Conservation (phyloP, 1,284 basidiomycete genomes). For the Microbotryum lychnidis-dioicae region DNA sequence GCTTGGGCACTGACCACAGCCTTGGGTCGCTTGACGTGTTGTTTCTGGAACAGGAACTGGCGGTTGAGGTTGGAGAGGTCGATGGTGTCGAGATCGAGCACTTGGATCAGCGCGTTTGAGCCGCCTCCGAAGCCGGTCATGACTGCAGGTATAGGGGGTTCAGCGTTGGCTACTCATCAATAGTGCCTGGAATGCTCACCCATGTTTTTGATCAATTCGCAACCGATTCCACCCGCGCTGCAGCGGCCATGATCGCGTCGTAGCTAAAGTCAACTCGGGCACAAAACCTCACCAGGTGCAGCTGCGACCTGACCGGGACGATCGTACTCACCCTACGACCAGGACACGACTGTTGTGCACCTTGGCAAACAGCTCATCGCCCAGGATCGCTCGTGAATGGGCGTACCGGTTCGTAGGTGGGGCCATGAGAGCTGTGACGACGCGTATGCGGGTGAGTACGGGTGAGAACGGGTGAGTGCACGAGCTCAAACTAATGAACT, state of each 20-base stretch:
- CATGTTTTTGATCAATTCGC: constrained; percentile 94
- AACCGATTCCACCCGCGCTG: constrained; percentile 58
- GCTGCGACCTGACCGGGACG: not conserved
- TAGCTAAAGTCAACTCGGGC: not conserved
- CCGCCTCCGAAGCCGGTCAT: constrained; percentile 30
- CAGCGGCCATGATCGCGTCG: not conserved
- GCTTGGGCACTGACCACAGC: constrained; percentile 53
- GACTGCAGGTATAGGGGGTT: constrained; percentile 42
- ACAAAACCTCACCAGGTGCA: not conserved
- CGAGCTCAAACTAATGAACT: too few species aligned
- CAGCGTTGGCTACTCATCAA: too few species aligned
- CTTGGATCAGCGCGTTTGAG: constrained; percentile 11
- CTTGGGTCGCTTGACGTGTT: constrained; percentile 95
- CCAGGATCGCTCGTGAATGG: constrained; percentile 28
- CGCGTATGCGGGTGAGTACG: too few species aligned
- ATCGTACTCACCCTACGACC: constrained; percentile 30
- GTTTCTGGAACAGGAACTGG: constrained; percentile 95
- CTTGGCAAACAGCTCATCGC: constrained; percentile 26
- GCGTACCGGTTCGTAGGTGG: constrained; percentile 19
- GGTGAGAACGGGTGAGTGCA: too few species aligned
- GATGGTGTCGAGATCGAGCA: constrained; percentile 92
- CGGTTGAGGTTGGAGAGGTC: constrained; percentile 97
- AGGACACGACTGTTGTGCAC: constrained; percentile 26
- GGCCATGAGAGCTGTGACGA: too few species aligned
- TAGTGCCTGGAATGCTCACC: constrained; percentile 54